Evolutionary conservation across 805 yeast genomes (phyloP), one percentile per base, ranked within the genome.

Genomic region (Kodamaea hsintzibuensis): DNA sequence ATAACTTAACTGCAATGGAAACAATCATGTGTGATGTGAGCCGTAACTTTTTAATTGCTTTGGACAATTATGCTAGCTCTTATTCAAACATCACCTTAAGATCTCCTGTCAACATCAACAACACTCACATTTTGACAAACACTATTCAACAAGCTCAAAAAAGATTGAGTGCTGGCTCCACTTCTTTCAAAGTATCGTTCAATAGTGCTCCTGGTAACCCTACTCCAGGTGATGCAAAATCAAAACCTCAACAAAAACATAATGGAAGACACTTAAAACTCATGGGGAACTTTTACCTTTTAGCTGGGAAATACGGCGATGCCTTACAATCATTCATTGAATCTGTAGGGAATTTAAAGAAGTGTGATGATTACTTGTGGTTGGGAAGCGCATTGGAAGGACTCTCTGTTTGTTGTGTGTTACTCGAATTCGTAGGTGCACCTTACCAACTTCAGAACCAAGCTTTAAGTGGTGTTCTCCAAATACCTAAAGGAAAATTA

Each of bases 321-420:
- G 96, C 98, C 0, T 65, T 92, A 51, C 74, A 78, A 19, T 83
- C 84, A 55, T 86, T 91, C 60, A 81, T 85, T n/a, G 96, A 91
- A 42, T 85, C 97, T 0, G 77, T 87, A 1, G 62, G 73, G 2
- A 71, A 80, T 19, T 70, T 91, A 51, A 83, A 82, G 55, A 76
- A 81, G 10, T 76, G 85, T 1, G 83, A 83, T 49, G 99, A 95
- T 66, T 81, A 82, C 61, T 72, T 95, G 7, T 95, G 98, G 98
- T 76, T 90, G 12, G 98, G 87, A 0, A 86, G 93, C 27, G 84
- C 97, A 0, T 66, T 93, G n/a, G 97, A 91, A 60, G 90, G 92
- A 0, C 72, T 91, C 9, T 88, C 87, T 0, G 83, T 89, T 0
- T 82, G 89, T 55, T 67, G 87, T 42, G 67, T 87, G 4, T 67